These are phyloP conservation scores for Rubroboletus pulcherrimus DNA, from an alignment of 768 basidiomycete species.

Conservation along the genomic window DNA sequence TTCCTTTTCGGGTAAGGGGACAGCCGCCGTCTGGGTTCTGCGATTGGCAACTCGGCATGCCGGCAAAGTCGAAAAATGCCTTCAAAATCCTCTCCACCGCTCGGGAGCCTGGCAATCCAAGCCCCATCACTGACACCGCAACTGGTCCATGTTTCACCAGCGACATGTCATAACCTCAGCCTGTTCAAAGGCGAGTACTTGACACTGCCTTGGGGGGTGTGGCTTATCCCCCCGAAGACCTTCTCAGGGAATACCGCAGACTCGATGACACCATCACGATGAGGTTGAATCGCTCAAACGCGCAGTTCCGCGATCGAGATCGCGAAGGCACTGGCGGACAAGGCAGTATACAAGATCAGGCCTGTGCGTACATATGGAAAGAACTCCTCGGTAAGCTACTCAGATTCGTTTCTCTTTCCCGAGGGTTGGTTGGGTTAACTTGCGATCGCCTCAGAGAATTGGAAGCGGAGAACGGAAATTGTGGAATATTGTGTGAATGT, in stretches of 20 bases:
- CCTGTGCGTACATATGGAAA: constrained; percentile 73
- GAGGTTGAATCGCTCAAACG: constrained; percentile 76
- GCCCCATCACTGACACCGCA: constrained; percentile 56
- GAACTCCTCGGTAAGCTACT: constrained; percentile 66
- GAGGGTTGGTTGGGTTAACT: constrained; percentile 18
- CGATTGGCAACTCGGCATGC: constrained; percentile 27
- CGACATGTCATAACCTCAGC: constrained; percentile 71
- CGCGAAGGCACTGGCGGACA: constrained; percentile 43
- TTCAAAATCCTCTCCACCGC: constrained; percentile 41
- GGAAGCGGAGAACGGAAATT: constrained; percentile 71
- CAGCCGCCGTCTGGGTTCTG: constrained; percentile 17
- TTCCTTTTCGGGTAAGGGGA: constrained; percentile 27
- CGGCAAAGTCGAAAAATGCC: constrained; percentile 36
- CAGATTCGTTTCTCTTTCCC: constrained; percentile 10
- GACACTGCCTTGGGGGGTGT: constrained; percentile 4
- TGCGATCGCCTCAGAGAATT: constrained; percentile 44
- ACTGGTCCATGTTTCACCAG: constrained; percentile 65
- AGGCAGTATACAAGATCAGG: constrained; percentile 64
- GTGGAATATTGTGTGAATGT: constrained; percentile 73
- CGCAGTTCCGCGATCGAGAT: constrained; percentile 70
- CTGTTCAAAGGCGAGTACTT: constrained; percentile 59
- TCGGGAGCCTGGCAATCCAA: constrained; percentile 70
- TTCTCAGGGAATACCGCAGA: constrained; percentile 76
- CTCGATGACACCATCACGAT: constrained; percentile 78
- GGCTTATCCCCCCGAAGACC: constrained; percentile 45